Percentiles rank a stretch among this genome's conserved stretches.
Conservation (phyloP, 805 yeast species). For the Nakazawaea peltata region DNA sequence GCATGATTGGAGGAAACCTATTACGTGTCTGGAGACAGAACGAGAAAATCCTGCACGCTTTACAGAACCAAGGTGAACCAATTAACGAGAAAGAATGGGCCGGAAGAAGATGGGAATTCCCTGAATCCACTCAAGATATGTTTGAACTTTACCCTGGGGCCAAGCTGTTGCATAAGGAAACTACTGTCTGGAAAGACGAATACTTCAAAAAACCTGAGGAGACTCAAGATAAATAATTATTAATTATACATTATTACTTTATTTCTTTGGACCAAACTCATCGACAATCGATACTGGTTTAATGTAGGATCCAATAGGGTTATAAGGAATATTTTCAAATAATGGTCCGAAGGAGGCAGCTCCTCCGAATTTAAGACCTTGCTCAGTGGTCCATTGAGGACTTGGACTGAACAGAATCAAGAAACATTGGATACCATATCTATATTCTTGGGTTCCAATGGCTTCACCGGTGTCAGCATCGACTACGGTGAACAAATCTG, state of each 20-base stretch:
- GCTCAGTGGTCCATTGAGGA: conserved; percentile 24
- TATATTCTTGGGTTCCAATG: conserved; percentile 36
- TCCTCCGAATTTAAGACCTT: conserved; percentile 31
- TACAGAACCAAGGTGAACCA: conserved; percentile 6
- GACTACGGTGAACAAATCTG: conserved; percentile 31
- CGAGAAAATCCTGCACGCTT: conserved; percentile 17
- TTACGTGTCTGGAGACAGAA: conserved; percentile 30
- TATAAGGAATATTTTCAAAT: conserved; percentile 26
- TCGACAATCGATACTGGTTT: conserved; percentile 27
- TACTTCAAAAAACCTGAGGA: conserved; percentile 4
- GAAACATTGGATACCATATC: conserved; percentile 33
- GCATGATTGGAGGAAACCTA: conserved; percentile 30
- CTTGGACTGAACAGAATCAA: conserved; percentile 29
- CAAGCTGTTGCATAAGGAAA: conserved; percentile 17
- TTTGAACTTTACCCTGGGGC: conserved; percentile 30
- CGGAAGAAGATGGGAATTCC: conserved; percentile 26
- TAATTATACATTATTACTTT: too few species aligned
- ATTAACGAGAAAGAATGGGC: conserved; percentile 28
- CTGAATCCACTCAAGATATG: conserved; percentile 20
- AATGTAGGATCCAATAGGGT: conserved; percentile 27
- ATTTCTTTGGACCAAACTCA: conserved; percentile 16
- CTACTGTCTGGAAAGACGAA: conserved; percentile 11
- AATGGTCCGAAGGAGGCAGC: conserved; percentile 27
- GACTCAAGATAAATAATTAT: too few species aligned
- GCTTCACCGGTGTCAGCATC: conserved; percentile 33